Base-by-base conservation (phyloP, 1,139 yeast species). In the Pichia sp. region DNA sequence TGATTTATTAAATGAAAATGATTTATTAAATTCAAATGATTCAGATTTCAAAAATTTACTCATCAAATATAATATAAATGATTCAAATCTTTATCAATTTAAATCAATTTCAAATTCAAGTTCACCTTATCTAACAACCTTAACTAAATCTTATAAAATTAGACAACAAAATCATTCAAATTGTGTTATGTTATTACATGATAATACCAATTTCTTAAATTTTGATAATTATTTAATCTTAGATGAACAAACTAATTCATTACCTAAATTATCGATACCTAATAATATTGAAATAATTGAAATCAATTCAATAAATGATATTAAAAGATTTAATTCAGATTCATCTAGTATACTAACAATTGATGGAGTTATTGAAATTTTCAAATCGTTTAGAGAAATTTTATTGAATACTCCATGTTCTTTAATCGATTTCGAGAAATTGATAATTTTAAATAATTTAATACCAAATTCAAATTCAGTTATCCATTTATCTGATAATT, bases 151-250 rank as follows among this genome's bases (percentile, higher is more conserved):
- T 0, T 86, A 77, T 73, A 68, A 68, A 41, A 56, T 88, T 18
- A 70, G 89, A 36, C 89, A 83, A 53, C 80, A 84, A 68, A 84
- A 85, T 57, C 96, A 89, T 59, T 84, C 96, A 9, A 88, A 89
- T 58, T 74, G 93, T 1, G 79, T 84, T 11, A 59, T 86, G 51
- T 52, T 88, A 26, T 61, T 77, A 58, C 63, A 67, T 26, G 21
- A 42, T 2, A 32, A 39, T 28, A 36, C 26, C 3, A 39, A 30
- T 28, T 39, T 11, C 24, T 12, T 34, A 9, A 38, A 39, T 15
- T 44, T 44, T 17, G 18, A 34, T 15, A 41, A 34, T 35, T 44
- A 41, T 32, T 26, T 44, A 8, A 39, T 44, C 4, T 5, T 43
- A 5, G 44, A 44, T 15, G 12, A 22, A 7, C 20, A 36, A 18